Evolutionary conservation across 2,329 filamentous ascomycete species (phyloP).

Genomic region (Fusarium coicis): DNA sequence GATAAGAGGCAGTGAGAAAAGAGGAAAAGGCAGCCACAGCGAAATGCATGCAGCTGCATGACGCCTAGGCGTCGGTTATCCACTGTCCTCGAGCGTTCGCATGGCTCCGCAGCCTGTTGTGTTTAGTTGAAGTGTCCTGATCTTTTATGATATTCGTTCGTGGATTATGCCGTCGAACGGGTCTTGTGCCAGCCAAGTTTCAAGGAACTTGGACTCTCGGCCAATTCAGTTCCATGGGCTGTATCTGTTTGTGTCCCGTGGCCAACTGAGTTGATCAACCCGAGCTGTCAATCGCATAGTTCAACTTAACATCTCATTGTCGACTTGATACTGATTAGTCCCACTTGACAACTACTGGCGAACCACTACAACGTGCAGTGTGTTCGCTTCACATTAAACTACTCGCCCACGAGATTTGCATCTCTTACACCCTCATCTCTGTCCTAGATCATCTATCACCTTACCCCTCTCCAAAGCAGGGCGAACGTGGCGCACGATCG

Average conservation of each 20-base stretch:
- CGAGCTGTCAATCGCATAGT: neutral
- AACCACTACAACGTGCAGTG: conserved; percentile 21
- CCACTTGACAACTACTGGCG: neutral
- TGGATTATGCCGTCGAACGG: neutral
- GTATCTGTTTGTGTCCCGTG: conserved; percentile 14
- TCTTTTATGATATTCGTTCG: conserved; percentile 9
- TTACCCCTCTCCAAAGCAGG: conserved; percentile 37
- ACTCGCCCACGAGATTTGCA: conserved; percentile 37
- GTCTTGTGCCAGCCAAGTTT: conserved; percentile 24
- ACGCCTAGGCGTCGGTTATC: conserved; percentile 19
- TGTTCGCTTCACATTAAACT: conserved; percentile 40
- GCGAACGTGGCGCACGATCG: conserved; percentile 41
- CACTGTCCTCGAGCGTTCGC: conserved; percentile 13
- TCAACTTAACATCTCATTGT: neutral
- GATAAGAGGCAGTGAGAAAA: conserved; percentile 11
- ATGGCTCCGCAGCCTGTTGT: conserved; percentile 20
- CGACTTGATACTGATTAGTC: neutral
- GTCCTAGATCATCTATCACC: conserved; percentile 20
- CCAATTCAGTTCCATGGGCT: conserved; percentile 8
- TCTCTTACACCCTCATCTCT: conserved; percentile 34
- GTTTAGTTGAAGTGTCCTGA: conserved; percentile 12
- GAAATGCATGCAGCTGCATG: conserved; percentile 15
- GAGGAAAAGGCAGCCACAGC: conserved; percentile 24
- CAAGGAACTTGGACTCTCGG: conserved; percentile 11
- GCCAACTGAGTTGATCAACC: conserved; percentile 17